Base-by-base conservation (phyloP, 2,329 filamentous ascomycete species). In the Apiospora hydei region DNA sequence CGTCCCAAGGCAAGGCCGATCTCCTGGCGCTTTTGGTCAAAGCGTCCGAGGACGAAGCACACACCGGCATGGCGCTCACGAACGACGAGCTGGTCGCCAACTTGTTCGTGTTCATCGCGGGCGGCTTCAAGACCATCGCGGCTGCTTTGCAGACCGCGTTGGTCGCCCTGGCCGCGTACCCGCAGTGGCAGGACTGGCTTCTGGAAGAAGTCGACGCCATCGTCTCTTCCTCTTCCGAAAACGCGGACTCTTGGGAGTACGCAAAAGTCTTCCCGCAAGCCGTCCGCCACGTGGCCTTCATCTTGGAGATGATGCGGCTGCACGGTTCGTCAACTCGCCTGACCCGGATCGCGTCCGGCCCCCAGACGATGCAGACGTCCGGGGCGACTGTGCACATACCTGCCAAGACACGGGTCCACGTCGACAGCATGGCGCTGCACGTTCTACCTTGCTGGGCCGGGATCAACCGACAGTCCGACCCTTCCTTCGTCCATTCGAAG, bases 181-280 rank as follows among this genome's bases (percentile, higher is more conserved):
- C 86, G 0, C 76, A 85, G 69, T 85, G 84, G 79, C 88, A 90
- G 77, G 81, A 83, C 3, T 89, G 88, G 87, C 75, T 89, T 4
- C 78, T 79, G 11, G 85, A 86, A 70, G 88, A 90, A 74, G 79
- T 88, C 47, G 78, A 83, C 66, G 66, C 75, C 1, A 77, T 87
- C 8, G 43, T 61, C 6, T 14, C 14, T 4, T 34, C 61, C 21
- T n/a, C 74, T 2, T 69, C 76, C 6, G 71, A 73, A 7, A 75
- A 77, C 4, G 68, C 73, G 4, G 78, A 77, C 2, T 72, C 76
- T 2, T 76, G 81, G 69, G 80, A 83, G 4, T 89, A 89, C 74
- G 77, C 81, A 2, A 77, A 80, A 0, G 74, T 81, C 0, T 88
- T 84, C 74, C 84, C 86, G 26, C 26, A 43, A n/a, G 1, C 81